phyloP scores from a whole-genome alignment of 108 stramenopile species.

The Nitzschia palea region DNA sequence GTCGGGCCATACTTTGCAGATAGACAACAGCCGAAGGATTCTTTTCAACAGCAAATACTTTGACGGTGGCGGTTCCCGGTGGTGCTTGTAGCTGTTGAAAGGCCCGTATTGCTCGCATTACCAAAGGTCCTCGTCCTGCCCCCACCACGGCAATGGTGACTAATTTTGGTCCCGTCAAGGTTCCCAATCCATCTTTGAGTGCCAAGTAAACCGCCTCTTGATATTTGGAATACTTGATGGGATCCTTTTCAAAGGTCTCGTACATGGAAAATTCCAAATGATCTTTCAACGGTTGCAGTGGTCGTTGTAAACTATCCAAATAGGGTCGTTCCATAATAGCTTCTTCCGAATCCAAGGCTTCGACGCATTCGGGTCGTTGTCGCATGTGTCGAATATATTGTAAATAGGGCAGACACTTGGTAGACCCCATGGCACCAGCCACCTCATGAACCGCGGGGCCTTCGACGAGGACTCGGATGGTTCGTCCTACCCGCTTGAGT shows the following conservation, averaged over 20 bases:
- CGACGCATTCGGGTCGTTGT: constrained; percentile 30
- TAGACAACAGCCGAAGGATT: constrained; percentile 97
- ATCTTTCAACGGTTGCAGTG: constrained; percentile 96
- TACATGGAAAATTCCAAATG: constrained; percentile 97
- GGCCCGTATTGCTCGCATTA: constrained; percentile 72
- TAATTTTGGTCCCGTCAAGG: constrained; percentile 7
- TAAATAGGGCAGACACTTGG: constrained; percentile 63
- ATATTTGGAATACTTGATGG: constrained; percentile 94
- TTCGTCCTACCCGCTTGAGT: constrained; percentile 66
- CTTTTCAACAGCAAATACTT: constrained; percentile 89
- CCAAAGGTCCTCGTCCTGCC: constrained; percentile 97
- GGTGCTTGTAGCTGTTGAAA: constrained; percentile 46
- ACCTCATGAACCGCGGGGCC: constrained; percentile 36
- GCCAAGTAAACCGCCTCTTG: constrained; percentile 77
- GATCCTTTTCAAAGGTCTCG: constrained; percentile 97
- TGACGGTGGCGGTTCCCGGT: constrained; percentile 34
- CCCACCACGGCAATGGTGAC: constrained; percentile 90
- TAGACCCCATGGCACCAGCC: constrained; percentile 17
- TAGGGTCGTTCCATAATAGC: constrained; percentile 77
- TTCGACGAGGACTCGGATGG: constrained; percentile 60
- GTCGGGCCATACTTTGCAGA: constrained; percentile 68
- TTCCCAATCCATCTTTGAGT: constrained; percentile 44
- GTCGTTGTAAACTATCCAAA: constrained; percentile 93
- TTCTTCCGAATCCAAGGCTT: constrained; percentile 64
- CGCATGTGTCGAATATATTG: constrained; percentile 92